Evolutionary conservation across 768 basidiomycete species (phyloP).

Genomic region (Boletus sp.): DNA sequence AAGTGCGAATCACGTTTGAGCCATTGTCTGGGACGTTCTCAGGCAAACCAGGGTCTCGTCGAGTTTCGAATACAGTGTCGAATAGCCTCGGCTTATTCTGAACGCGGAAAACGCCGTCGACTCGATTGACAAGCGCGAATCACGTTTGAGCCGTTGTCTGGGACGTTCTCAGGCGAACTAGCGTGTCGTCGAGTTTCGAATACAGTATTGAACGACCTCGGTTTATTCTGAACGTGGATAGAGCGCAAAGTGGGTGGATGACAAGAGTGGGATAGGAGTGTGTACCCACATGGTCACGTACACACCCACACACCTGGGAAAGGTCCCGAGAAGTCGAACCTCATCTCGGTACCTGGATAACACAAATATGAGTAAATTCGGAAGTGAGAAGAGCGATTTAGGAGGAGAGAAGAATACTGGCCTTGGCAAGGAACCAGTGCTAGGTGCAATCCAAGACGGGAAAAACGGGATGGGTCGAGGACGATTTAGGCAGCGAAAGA

Average conservation of each 20-base stretch:
- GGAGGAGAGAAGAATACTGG: not conserved
- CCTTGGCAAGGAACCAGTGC: not conserved
- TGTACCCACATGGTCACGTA: not conserved
- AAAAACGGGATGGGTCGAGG: not conserved
- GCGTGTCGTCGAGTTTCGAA: not conserved
- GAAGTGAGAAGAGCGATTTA: not conserved
- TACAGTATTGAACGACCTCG: not conserved
- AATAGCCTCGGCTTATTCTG: not conserved
- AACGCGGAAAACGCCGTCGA: not conserved
- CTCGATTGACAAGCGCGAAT: slow-evolving; percentile 1
- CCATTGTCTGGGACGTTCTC: not conserved
- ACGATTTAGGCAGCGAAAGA: slow-evolving; percentile 3
- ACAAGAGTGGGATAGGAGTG: not conserved
- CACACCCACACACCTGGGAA: slow-evolving; percentile 6
- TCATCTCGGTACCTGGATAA: slow-evolving; percentile 17
- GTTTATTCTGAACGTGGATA: not conserved
- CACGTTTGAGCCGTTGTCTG: not conserved
- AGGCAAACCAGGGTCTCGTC: not conserved
- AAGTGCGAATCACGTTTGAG: slow-evolving; percentile 1
- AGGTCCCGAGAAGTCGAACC: not conserved
- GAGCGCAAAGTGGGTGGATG: not conserved
- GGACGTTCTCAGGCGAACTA: not conserved
- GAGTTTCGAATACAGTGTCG: not conserved
- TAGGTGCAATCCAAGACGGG: slow-evolving; percentile 1
- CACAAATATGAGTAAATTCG: slow-evolving; percentile 13